Evolutionary conservation across 2,329 filamentous ascomycete genomes (phyloP).

Genomic region (Shiraia sp.): DNA sequence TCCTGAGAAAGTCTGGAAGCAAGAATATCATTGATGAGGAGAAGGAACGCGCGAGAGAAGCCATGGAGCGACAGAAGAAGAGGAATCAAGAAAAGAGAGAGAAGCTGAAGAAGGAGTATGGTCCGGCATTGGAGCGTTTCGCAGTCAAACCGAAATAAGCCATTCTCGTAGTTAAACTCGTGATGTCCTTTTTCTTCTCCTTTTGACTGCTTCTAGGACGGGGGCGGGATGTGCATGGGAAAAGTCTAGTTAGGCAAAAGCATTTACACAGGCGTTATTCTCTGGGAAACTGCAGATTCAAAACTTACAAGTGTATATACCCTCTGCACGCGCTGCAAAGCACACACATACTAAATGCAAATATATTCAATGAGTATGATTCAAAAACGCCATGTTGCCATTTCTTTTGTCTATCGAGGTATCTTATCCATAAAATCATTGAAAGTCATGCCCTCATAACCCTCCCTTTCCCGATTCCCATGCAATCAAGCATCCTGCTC

Average conservation of each 20-base stretch:
- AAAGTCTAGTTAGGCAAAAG: neutral
- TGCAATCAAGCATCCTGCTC: constrained; percentile 7
- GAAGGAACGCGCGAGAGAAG: constrained; percentile 80
- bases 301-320: too few species aligned
- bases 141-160: constrained; percentile 62
- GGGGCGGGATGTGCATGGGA: neutral
- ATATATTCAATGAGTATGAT: too few species aligned
- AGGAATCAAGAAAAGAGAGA: constrained; percentile 47
- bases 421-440: constrained; percentile 11
- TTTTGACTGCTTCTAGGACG: too few species aligned
- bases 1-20: constrained; percentile 86
- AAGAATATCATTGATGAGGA: constrained; percentile 97
- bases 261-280: too few species aligned
- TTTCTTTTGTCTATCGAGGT: constrained; percentile 23
- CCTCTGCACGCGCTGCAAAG: too few species aligned
- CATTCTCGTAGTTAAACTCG: neutral
- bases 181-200: neutral
- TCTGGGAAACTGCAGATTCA: too few species aligned
- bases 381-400: constrained; percentile 3
- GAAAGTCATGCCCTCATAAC: constrained; percentile 22
- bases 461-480: constrained; percentile 1
- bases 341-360: too few species aligned
- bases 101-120: constrained; percentile 71
- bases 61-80: constrained; percentile 72
- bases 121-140: constrained; percentile 85